Evolutionary conservation across 257 asterid species (phyloP).

Genomic region (Catharanthus roseus): DNA sequence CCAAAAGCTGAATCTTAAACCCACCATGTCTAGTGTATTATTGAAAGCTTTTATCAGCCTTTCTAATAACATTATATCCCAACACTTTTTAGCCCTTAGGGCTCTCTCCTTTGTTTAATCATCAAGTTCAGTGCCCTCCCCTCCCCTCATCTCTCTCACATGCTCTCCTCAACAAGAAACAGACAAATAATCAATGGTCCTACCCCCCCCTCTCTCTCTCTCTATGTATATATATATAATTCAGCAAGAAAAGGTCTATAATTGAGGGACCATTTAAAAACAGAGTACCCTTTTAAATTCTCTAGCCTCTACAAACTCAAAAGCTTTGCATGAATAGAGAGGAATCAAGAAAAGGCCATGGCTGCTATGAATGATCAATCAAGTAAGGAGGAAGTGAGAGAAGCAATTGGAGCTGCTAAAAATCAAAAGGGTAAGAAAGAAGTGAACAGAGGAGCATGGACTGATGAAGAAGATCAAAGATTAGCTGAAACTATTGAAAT

Average conservation of each 20-base stretch:
- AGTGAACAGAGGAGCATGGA: conserved; percentile 49
- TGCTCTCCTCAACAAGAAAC: too few relatives aligned
- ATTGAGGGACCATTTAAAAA: neutral
- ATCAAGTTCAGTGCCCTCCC: conserved; percentile 5
- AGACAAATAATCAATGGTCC: neutral
- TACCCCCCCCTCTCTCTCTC: neutral
- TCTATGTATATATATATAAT: neutral
- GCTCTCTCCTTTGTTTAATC: conserved; percentile 18
- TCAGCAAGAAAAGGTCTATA: neutral
- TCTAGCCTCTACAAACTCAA: neutral
- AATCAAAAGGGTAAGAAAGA: conserved; percentile 22
- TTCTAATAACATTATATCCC: conserved; percentile 18
- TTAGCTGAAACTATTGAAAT: conserved; percentile 34
- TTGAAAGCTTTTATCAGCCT: conserved; percentile 31
- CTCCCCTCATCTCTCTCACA: too few relatives aligned
- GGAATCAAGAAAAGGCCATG: conserved; percentile 17
- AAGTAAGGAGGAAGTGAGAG: conserved; percentile 5
- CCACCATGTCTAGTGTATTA: conserved; percentile 16
- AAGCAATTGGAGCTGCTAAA: neutral
- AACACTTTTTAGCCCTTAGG: conserved; percentile 12
- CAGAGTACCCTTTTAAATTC: neutral
- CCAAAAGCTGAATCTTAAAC: conserved; percentile 17
- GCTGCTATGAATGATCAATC: conserved; percentile 12
- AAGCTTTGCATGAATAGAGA: neutral
- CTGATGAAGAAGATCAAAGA: conserved; percentile 47